These are phyloP conservation scores for Colletotrichum cuscutae DNA, from an alignment of 2,329 filamentous ascomycete species.

Conservation along the genomic window DNA sequence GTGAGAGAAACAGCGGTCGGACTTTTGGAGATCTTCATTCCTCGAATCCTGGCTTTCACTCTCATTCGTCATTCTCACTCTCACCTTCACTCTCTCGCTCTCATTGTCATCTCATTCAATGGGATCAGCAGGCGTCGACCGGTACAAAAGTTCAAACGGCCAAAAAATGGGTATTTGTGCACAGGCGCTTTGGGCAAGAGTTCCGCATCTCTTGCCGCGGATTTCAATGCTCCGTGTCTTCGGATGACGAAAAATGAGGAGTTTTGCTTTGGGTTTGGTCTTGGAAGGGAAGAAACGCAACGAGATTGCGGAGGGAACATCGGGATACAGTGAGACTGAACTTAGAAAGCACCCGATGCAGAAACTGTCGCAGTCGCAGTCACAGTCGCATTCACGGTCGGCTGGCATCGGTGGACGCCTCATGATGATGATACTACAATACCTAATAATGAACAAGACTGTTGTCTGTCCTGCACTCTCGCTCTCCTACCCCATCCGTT, in stretches of 20 bases:
- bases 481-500: neutral
- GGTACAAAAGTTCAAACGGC: slow-evolving; percentile 22
- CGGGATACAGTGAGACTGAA: slow-evolving; percentile 1
- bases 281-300: neutral
- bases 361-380: neutral
- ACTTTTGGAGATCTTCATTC: neutral
- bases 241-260: slow-evolving; percentile 4
- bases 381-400: neutral
- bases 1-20: neutral
- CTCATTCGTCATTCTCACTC: neutral
- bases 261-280: neutral
- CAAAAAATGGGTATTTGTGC: slow-evolving; percentile 10
- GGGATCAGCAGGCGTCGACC: neutral
- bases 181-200: slow-evolving; percentile 31
- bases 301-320: neutral
- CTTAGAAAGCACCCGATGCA: neutral
- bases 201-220: slow-evolving; percentile 21
- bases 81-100: neutral
- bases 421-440: slow-evolving; percentile 12
- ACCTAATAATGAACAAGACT: slow-evolving; percentile 14
- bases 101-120: neutral
- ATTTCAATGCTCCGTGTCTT: slow-evolving; percentile 7
- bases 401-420: neutral
- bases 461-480: neutral
- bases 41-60: neutral